phyloP scores from a whole-genome alignment of 164 flowering plant genomes.

The Magnolia kwangsiensis region DNA sequence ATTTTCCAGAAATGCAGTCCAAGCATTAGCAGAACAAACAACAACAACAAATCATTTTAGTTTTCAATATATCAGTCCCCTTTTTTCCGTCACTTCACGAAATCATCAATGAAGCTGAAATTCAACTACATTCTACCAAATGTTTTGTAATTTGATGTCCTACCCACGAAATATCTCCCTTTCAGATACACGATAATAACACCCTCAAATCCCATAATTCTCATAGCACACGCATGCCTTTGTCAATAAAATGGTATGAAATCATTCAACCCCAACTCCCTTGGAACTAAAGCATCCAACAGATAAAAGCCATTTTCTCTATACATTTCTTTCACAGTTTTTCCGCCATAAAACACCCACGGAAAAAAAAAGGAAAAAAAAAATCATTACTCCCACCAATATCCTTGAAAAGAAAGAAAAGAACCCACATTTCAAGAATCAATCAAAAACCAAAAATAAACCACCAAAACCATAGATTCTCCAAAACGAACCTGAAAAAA shows the following conservation, averaged over 20 bases:
- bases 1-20: background rate
- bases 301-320: background rate
- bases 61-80: background rate
- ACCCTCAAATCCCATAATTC: background rate
- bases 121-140: background rate
- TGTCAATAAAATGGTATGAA: background rate
- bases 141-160: background rate
- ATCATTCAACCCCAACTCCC: no score
- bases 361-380: no score
- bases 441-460: background rate
- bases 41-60: background rate
- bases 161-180: no score
- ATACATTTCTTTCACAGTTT: background rate
- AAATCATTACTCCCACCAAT: background rate
- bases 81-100: background rate
- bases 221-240: background rate
- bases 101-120: background rate
- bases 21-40: background rate
- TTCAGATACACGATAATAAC: no score
- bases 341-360: background rate
- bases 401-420: background rate
- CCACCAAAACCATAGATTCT: background rate
- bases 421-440: background rate
- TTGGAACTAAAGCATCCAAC: no score
- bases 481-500: conserved; percentile 1